A percentile compares a stretch with the other conserved stretches of the same genome.
phyloP scores from a whole-genome alignment of 1,139 yeast genomes.

The Lodderomyces metapsilosis region DNA sequence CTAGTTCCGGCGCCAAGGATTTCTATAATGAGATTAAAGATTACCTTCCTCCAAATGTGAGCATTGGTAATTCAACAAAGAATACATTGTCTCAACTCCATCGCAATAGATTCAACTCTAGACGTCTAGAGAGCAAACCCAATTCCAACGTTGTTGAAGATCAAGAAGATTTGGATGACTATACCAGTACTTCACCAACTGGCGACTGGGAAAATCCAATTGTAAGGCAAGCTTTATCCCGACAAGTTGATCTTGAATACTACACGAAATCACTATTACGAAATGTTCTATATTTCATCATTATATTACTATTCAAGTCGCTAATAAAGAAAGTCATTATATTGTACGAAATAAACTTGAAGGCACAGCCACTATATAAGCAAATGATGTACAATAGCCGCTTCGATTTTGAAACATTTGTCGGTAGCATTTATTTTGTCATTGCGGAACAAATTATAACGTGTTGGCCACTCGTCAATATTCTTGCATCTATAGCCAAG shows the following conservation, averaged over 20 bases:
- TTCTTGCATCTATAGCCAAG: slow-evolving; percentile 18
- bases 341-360: slow-evolving; percentile 12
- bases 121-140: background rate
- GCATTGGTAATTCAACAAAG: slow-evolving; percentile 4
- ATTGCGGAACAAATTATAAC: slow-evolving; percentile 9
- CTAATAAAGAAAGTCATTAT: slow-evolving; percentile 13
- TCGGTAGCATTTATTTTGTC: slow-evolving; percentile 11
- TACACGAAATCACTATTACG: slow-evolving; percentile 23
- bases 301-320: slow-evolving; percentile 19
- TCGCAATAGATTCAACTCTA: background rate
- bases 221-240: slow-evolving; percentile 32
- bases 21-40: slow-evolving; percentile 28
- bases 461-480: slow-evolving; percentile 10
- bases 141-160: background rate
- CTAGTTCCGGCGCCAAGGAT: slow-evolving; percentile 24
- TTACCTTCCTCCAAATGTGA: slow-evolving; percentile 30
- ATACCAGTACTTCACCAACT: slow-evolving; percentile 19
- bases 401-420: slow-evolving; percentile 5
- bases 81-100: background rate
- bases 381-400: slow-evolving; percentile 5
- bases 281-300: slow-evolving; percentile 19
- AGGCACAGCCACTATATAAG: slow-evolving; percentile 8
- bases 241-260: slow-evolving; percentile 35
- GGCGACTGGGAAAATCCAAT: slow-evolving; percentile 46
- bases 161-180: background rate